Evolutionary conservation across 208 protist species (phyloP).

Genomic region (Herpetomonas samuelpessoai): DNA sequence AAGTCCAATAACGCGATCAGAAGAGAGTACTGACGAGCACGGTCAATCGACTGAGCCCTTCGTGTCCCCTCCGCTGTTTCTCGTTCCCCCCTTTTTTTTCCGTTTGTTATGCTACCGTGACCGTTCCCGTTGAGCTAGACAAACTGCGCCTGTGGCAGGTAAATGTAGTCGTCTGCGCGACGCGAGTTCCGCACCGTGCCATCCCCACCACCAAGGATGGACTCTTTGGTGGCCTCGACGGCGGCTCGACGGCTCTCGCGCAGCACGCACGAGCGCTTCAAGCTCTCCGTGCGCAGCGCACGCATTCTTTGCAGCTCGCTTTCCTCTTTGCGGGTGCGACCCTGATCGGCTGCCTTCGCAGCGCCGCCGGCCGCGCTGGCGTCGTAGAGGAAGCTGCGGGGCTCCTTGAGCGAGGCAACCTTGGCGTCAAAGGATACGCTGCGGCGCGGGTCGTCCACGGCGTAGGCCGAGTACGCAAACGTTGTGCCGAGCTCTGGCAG

Average conservation of each 20-base stretch:
- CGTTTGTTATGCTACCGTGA: too few relatives aligned
- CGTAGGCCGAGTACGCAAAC: slow-evolving; percentile 78
- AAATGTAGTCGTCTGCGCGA: slow-evolving; percentile 48
- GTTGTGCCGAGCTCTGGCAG: slow-evolving; percentile 47
- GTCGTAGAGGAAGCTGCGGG: slow-evolving; percentile 58
- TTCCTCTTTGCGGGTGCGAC: background rate
- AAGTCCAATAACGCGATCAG: too few relatives aligned
- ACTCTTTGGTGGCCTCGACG: background rate
- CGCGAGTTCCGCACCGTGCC: slow-evolving; percentile 8
- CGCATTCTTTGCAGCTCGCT: background rate
- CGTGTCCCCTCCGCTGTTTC: too few relatives aligned
- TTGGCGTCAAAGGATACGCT: slow-evolving; percentile 38
- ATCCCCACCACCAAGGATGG: slow-evolving; percentile 1
- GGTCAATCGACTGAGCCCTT: too few relatives aligned
- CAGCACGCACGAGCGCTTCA: background rate
- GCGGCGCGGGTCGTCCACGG: slow-evolving; percentile 52
- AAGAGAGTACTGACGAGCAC: too few relatives aligned
- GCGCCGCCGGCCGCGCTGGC: slow-evolving; percentile 35
- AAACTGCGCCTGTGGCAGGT: slow-evolving; percentile 69
- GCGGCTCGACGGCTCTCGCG: background rate
- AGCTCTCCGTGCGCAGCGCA: background rate
- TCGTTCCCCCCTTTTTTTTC: too few relatives aligned
- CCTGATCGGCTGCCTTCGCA: slow-evolving; percentile 5
- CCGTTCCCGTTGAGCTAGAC: too few relatives aligned
- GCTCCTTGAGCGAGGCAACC: slow-evolving; percentile 44